phyloP scores from a whole-genome alignment of 257 asterid genomes.

The Primulina eburnea region DNA sequence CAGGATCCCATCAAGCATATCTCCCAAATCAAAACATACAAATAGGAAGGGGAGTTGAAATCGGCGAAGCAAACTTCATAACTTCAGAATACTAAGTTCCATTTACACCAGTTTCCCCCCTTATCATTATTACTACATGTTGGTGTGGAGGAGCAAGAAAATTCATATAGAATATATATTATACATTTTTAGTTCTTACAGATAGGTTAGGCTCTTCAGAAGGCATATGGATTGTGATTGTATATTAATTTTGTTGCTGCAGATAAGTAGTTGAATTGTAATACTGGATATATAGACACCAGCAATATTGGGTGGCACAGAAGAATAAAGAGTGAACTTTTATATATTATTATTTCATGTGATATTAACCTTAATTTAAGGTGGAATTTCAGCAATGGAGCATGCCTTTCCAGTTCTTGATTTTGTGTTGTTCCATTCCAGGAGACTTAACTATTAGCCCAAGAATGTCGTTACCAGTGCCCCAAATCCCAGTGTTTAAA shows the following conservation, averaged over 20 bases:
- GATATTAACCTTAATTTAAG: too few species aligned
- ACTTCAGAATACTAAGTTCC: conserved; percentile 39
- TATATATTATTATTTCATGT: not conserved
- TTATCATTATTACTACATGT: conserved; percentile 27
- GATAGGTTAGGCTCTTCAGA: conserved; percentile 42
- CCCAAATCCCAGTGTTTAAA: too few species aligned
- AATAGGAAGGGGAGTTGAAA: conserved; percentile 49
- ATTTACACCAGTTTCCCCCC: conserved; percentile 35
- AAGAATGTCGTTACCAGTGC: too few species aligned
- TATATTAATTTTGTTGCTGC: conserved; percentile 80
- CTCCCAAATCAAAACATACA: conserved; percentile 58
- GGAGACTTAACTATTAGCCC: too few species aligned
- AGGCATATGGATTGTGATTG: conserved; percentile 62
- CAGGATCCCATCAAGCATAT: conserved; percentile 59
- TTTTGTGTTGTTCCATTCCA: too few species aligned
- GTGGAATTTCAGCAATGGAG: too few species aligned
- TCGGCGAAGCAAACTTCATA: conserved; percentile 43
- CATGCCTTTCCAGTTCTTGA: too few species aligned
- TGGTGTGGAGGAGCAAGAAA: conserved; percentile 44
- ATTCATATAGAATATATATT: conserved; percentile 39
- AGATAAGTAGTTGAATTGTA: conserved; percentile 63
- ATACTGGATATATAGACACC: conserved; percentile 41
- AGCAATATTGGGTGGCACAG: conserved; percentile 55
- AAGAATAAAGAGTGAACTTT: conserved; percentile 39
- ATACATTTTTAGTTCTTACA: conserved; percentile 43